Conservation (phyloP, 495 filamentous ascomycete genomes). For the Parmelia sp. region DNA sequence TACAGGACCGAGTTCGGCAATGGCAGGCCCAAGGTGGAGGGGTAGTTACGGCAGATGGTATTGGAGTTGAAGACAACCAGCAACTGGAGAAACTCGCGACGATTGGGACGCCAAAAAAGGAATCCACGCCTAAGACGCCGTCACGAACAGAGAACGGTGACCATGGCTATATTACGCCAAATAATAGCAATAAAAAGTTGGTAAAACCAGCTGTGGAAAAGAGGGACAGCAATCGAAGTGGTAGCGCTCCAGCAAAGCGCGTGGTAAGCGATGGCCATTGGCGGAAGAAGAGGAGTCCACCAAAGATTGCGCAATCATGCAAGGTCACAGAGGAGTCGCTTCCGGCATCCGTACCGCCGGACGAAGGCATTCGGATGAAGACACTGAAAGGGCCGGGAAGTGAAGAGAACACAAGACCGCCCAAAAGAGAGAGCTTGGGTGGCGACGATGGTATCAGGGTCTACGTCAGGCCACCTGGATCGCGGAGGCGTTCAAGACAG, state of each 20-base stretch:
- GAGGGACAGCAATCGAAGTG: conserved; percentile 35
- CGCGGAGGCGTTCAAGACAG: conserved; percentile 14
- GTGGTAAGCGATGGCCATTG: conserved; percentile 78
- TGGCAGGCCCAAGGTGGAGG: conserved; percentile 69
- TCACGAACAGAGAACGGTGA: conserved; percentile 27
- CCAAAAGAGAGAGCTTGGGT: conserved; percentile 20
- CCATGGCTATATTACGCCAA: conserved; percentile 15
- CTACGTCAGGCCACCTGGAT: conserved; percentile 22
- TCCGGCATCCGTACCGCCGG: conserved; percentile 48
- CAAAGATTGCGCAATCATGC: conserved; percentile 30
- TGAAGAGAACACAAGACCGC: conserved; percentile 21
- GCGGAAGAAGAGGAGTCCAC: conserved; percentile 47
- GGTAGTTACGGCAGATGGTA: conserved; percentile 45
- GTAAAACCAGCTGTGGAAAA: conserved; percentile 28
- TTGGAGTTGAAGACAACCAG: conserved; percentile 35
- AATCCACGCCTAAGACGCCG: conserved; percentile 1
- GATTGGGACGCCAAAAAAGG: conserved; percentile 7
- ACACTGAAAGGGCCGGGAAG: conserved; percentile 32
- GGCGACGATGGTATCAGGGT: conserved; percentile 26
- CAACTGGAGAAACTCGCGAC: conserved; percentile 25
- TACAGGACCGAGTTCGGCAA: conserved; percentile 62
- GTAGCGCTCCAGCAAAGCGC: conserved; percentile 63
- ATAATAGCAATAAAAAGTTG: conserved; percentile 24
- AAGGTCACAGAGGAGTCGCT: conserved; percentile 34
- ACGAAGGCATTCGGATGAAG: conserved; percentile 37